Evolutionary conservation across 1,284 basidiomycete genomes (phyloP), one percentile per base, ranked within the genome.

Genomic region (Cutaneotrichosporon sp.): DNA sequence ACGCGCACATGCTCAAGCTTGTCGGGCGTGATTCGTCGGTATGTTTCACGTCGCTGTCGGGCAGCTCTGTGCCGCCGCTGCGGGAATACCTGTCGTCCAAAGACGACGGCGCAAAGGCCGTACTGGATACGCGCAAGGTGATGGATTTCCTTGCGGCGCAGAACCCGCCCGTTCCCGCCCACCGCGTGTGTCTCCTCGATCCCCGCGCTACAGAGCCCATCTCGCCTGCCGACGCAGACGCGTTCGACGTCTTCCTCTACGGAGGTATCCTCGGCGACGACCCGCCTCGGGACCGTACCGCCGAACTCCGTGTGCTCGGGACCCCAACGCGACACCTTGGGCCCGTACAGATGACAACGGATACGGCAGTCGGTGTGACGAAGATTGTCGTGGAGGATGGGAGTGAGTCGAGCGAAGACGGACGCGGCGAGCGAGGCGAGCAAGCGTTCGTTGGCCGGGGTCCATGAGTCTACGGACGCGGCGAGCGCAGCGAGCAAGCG

Each of bases 321-420:
- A 97, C 96, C 69, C 88, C 90, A 0, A 82, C 80, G 4, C 81
- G 92, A 22, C 88, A 88, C 72, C 79, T 96, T 4, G 90, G 89
- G 0, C 78, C 82, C 1, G 79, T 91, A 1, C 96, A 98, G 73
- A 98, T 98, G 94, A 97, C 94, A 22, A 98, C 94, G 0, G 94
- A 98, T 72, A 97, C 94, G 1, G 94, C 94, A 0, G 79, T 97
- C 0, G 90, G 88, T 8, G 93, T 97, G 7, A 92, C 90, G 0
- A 97, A 94, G 70, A 74, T 83, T 2, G 87, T 96, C 14, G 86
- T 93, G 0, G 78, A 87, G 57, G 90, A 96, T 69, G 80, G 83
- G 68, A 76, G 85, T 85, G 58, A 63, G 80, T 70, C 7, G 21
- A 12, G 13, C 36, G 48, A 44, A n/a, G n/a, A 20, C 8, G 21